Percentiles rank a stretch among this genome's conserved stretches.
Conservation (phyloP, 164 flowering plant species). For the Annona cherimola region DNA sequence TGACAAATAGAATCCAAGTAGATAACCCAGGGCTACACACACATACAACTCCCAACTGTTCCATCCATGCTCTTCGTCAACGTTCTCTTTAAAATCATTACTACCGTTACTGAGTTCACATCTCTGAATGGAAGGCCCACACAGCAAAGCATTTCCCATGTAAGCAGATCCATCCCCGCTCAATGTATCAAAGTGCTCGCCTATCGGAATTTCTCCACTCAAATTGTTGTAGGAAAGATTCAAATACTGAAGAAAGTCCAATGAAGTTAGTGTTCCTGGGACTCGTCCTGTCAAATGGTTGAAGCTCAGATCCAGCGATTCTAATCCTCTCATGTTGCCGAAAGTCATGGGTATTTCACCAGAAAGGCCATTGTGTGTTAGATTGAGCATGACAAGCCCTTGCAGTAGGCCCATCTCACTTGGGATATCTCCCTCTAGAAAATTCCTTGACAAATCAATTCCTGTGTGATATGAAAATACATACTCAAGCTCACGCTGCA, state of each 20-base stretch:
- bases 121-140: slow-evolving; percentile 9
- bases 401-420: slow-evolving; percentile 12
- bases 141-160: slow-evolving; percentile 12
- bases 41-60: slow-evolving; percentile 1
- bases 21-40: slow-evolving; percentile 4
- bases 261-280: slow-evolving; percentile 9
- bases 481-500: not conserved
- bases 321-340: slow-evolving; percentile 13
- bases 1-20: slow-evolving; percentile 12
- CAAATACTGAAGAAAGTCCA: slow-evolving; percentile 8
- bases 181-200: slow-evolving; percentile 13
- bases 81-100: not conserved
- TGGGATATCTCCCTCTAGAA: slow-evolving; percentile 11
- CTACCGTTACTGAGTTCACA: not conserved
- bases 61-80: not conserved
- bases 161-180: slow-evolving; percentile 9
- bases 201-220: slow-evolving; percentile 21
- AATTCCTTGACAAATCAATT: slow-evolving; percentile 17
- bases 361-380: slow-evolving; percentile 14
- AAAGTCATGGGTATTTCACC: slow-evolving; percentile 12
- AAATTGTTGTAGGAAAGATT: slow-evolving; percentile 21
- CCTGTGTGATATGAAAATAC: slow-evolving; percentile 13
- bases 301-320: slow-evolving; percentile 17
- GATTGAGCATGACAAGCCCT: slow-evolving; percentile 16
- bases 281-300: slow-evolving; percentile 14